These are phyloP conservation scores for Solanum okadae DNA, from an alignment of 257 asterid genomes.

Conservation along the genomic window DNA sequence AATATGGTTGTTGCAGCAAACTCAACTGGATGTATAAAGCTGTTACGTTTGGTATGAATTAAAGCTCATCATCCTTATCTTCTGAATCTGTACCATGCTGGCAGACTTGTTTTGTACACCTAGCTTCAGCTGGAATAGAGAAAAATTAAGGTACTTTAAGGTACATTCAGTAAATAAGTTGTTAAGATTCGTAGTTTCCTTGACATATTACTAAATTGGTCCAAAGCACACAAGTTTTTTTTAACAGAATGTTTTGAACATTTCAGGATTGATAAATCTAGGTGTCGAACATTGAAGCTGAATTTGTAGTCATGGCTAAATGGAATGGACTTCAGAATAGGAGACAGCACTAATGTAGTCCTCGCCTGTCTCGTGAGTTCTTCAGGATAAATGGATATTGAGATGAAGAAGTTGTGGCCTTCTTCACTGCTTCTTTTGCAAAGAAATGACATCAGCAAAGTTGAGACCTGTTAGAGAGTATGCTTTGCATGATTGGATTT, in stretches of 20 bases:
- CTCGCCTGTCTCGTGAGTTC: not conserved
- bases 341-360: not conserved
- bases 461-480: not conserved
- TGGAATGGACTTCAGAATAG: not conserved
- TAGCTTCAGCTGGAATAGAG: not conserved
- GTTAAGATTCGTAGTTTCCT: not conserved
- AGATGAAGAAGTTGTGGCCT: not conserved
- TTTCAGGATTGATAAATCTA: not conserved
- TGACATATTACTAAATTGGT: not conserved
- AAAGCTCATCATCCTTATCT: not conserved
- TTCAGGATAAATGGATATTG: not conserved
- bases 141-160: not conserved
- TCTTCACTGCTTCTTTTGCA: not conserved
- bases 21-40: constrained; percentile 37
- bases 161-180: not conserved
- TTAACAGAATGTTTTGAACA: not conserved
- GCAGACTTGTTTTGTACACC: not conserved
- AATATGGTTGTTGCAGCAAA: constrained; percentile 47
- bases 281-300: not conserved
- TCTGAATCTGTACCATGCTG: not conserved
- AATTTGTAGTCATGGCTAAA: not conserved
- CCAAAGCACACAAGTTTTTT: not conserved
- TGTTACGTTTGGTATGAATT: constrained; percentile 30
- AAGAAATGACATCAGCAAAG: not conserved
- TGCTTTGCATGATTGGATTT: not conserved